Conservation (phyloP, 768 basidiomycete species). For the Leucocoprinus sp. region DNA sequence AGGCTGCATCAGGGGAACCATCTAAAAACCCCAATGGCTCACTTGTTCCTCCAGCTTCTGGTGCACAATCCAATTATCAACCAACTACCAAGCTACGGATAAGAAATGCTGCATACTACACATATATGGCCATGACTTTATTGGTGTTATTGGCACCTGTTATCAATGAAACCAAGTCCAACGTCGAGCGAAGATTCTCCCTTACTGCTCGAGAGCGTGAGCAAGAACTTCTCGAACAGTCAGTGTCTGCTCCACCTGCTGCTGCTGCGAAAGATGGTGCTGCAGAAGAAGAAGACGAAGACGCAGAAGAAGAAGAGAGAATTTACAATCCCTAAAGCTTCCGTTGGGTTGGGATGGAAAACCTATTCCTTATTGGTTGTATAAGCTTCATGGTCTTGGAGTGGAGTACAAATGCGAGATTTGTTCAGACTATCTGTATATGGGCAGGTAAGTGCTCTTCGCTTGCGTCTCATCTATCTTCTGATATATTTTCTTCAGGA, state of each 20-base stretch:
- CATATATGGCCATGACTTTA: constrained; percentile 61
- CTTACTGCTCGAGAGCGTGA: constrained; percentile 97
- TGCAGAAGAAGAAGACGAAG: constrained; percentile 75
- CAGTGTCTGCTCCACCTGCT: constrained; percentile 39
- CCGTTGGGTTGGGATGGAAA: constrained; percentile 98
- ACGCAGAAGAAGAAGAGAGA: constrained; percentile 92
- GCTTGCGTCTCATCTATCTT: neutral
- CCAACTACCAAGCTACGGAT: constrained; percentile 42
- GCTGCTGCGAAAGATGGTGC: constrained; percentile 36
- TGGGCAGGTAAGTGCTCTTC: constrained; percentile 64
- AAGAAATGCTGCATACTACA: constrained; percentile 60
- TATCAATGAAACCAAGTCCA: constrained; percentile 86
- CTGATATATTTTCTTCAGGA: constrained; percentile 35
- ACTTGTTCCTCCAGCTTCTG: constrained; percentile 19
- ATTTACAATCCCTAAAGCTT: constrained; percentile 98
- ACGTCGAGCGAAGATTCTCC: constrained; percentile 94
- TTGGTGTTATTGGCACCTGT: constrained; percentile 54
- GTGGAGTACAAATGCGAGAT: constrained; percentile 98
- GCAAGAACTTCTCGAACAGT: constrained; percentile 77
- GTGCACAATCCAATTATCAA: constrained; percentile 17
- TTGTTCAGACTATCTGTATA: constrained; percentile 93
- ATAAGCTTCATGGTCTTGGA: constrained; percentile 96
- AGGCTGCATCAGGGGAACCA: constrained; percentile 40
- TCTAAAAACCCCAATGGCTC: constrained; percentile 54
- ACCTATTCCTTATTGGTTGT: constrained; percentile 98